Conservation (phyloP, 495 filamentous ascomycete genomes). For the Aspergillus haitiensis region DNA sequence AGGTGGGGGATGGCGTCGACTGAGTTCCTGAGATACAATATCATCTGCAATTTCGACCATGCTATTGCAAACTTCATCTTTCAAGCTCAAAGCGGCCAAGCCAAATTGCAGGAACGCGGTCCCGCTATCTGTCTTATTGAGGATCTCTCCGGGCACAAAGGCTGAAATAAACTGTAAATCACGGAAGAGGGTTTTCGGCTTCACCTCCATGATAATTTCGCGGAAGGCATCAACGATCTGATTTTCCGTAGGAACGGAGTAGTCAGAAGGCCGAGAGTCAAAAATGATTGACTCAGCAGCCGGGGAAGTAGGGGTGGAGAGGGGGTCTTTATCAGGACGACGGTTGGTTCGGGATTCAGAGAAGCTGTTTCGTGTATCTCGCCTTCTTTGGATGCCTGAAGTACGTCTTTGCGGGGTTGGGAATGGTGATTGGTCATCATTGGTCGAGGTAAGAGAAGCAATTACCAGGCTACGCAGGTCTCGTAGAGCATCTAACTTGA, state of each 20-base stretch:
- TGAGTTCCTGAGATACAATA: slow-evolving; percentile 46
- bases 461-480: slow-evolving; percentile 81
- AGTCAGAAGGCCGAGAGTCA: slow-evolving; percentile 41
- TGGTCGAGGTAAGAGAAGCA: slow-evolving; percentile 64
- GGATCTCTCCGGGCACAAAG: slow-evolving; percentile 75
- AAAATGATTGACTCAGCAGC: slow-evolving; percentile 39
- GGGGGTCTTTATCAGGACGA: slow-evolving; percentile 21
- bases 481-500: slow-evolving; percentile 79
- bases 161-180: slow-evolving; percentile 95
- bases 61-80: slow-evolving; percentile 82
- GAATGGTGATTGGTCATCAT: slow-evolving; percentile 35
- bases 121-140: slow-evolving; percentile 83
- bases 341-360: slow-evolving; percentile 28
- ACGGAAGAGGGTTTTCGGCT: slow-evolving; percentile 89
- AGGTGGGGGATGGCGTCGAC: slow-evolving; percentile 45
- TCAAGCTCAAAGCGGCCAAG: slow-evolving; percentile 81
- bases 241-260: slow-evolving; percentile 48
- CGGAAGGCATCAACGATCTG: slow-evolving; percentile 77
- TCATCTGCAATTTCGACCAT: slow-evolving; percentile 75
- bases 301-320: slow-evolving; percentile 27
- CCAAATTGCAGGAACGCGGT: slow-evolving; percentile 96
- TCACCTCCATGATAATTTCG: slow-evolving; percentile 72
- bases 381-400: slow-evolving; percentile 20
- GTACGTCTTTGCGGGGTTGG: slow-evolving; percentile 24
- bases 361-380: slow-evolving; percentile 39